These are phyloP conservation scores for Lasiosphaeriaceae sp. DNA, from an alignment of 495 filamentous ascomycete genomes.

Conservation along the genomic window DNA sequence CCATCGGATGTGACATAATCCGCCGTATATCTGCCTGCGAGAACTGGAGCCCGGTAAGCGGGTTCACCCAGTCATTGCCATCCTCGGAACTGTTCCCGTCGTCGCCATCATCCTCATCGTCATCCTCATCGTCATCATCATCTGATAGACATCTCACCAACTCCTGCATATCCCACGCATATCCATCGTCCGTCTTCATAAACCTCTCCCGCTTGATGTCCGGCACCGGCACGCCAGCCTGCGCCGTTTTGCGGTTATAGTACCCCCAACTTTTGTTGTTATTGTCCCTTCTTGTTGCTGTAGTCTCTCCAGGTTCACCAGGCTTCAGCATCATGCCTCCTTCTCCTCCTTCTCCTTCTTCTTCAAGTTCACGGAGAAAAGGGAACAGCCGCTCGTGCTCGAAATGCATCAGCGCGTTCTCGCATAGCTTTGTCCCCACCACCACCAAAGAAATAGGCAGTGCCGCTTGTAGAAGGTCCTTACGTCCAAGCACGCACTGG, in stretches of 20 bases:
- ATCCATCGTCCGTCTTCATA: constrained; percentile 29
- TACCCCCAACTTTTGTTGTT: constrained; percentile 10
- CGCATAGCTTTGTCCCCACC: neutral
- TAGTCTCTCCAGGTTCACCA: neutral
- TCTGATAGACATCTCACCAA: constrained; percentile 21
- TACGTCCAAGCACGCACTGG: neutral
- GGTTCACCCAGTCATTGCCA: neutral
- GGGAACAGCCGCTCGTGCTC: neutral
- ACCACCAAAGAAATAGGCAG: neutral
- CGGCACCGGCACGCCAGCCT: constrained; percentile 7
- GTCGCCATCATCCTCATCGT: constrained; percentile 6
- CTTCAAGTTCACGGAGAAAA: neutral
- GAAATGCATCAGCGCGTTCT: neutral
- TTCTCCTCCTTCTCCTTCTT: neutral
- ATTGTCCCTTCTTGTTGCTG: neutral
- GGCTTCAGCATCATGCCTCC: too few relatives aligned
- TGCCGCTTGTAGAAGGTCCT: neutral
- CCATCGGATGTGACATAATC: neutral
- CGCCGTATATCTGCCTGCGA: neutral
- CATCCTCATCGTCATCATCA: constrained; percentile 12
- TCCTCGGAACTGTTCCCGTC: neutral
- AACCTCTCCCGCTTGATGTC: constrained; percentile 26
- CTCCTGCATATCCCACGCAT: constrained; percentile 37
- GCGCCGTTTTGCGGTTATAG: constrained; percentile 28
- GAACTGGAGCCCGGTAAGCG: neutral